Evolutionary conservation across 768 basidiomycete genomes (phyloP), one percentile per base, ranked within the genome.

Genomic region (Tulasnella calospora): DNA sequence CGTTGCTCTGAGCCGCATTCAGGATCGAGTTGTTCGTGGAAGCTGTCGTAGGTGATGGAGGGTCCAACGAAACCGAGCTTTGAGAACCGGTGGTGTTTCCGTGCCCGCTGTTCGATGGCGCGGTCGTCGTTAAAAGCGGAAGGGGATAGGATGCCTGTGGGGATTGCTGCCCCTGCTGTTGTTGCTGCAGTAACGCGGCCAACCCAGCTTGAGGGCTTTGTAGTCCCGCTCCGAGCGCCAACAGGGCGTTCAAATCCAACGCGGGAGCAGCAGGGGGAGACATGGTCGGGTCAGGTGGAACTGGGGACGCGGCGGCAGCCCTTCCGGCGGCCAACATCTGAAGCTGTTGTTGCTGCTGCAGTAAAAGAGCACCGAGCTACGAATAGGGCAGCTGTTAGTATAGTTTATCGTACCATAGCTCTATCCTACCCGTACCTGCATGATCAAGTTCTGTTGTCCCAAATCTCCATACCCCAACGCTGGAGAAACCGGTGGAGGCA

Each of bases 321-420:
- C 35, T 27, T 5, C 36, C 76, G 41, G 76, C 35, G 44, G 44
- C 44, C 44, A 74, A 46, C 30, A 55, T 55, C 47, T 74, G 73
- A 8, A 77, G 44, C 67, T 77, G 76, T 36, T 77, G 76, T 30
- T 77, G 76, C 33, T 77, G 76, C 57, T 77, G 76, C 23, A 77
- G 19, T 23, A 77, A 38, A 13, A 77, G 46, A 23, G 76, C 55
- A 30, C 76, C 76, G 13, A 77, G 67, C 67, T 77, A 21, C 19
- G 67, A 47, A 67, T 2, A 46, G 5, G 33, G 36, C 35, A 40
- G 21, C 35, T 21, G 30, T 33, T 15, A 77, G 76, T 27, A 5
- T 21, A 3, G 23, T 36, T 13, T 12, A 73, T 13, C 40, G 41
- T 47, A n/a, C 51, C 7, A 23, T 40, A 10, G 4, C 38, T 23